Conservation (phyloP, 2,329 filamentous ascomycete species). For the Trichoderma koningiopsis region DNA sequence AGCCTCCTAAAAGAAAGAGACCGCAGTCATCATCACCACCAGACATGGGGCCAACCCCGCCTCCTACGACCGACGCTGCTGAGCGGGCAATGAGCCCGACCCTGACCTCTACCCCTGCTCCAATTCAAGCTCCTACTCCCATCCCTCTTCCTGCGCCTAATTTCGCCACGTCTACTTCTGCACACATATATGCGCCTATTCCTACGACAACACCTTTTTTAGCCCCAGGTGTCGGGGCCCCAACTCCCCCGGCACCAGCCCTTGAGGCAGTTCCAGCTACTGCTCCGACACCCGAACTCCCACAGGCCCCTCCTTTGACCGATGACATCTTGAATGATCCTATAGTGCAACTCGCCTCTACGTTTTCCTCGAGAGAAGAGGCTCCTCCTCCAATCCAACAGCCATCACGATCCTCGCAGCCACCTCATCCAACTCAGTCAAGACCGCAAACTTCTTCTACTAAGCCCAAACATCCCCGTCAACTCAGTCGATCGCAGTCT, state of each 20-base stretch:
- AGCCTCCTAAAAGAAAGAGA: constrained; percentile 30
- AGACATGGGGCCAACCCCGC: constrained; percentile 41
- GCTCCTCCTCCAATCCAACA: neutral
- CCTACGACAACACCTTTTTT: neutral
- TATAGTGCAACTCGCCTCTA: constrained; percentile 23
- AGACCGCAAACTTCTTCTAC: constrained; percentile 22
- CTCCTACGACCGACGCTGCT: constrained; percentile 43
- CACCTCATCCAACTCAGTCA: constrained; percentile 3
- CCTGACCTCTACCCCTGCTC: neutral
- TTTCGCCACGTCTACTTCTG: neutral
- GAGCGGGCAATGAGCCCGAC: constrained; percentile 39
- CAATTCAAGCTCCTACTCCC: constrained; percentile 11
- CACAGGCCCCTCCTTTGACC: constrained; percentile 21
- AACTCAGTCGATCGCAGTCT: constrained; percentile 42
- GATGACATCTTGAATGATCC: constrained; percentile 23
- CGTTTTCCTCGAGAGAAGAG: constrained; percentile 20
- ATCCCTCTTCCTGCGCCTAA: constrained; percentile 19
- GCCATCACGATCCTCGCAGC: constrained; percentile 11
- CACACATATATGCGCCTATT: constrained; percentile 6
- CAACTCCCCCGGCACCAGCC: neutral
- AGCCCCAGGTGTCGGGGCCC: neutral
- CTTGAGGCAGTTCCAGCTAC: constrained; percentile 11
- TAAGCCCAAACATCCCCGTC: constrained; percentile 32
- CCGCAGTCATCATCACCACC: constrained; percentile 30
- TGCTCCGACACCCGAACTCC: constrained; percentile 26